Base-by-base conservation (phyloP, 371 early-diverging fungal species). In the Circinella minor region DNA sequence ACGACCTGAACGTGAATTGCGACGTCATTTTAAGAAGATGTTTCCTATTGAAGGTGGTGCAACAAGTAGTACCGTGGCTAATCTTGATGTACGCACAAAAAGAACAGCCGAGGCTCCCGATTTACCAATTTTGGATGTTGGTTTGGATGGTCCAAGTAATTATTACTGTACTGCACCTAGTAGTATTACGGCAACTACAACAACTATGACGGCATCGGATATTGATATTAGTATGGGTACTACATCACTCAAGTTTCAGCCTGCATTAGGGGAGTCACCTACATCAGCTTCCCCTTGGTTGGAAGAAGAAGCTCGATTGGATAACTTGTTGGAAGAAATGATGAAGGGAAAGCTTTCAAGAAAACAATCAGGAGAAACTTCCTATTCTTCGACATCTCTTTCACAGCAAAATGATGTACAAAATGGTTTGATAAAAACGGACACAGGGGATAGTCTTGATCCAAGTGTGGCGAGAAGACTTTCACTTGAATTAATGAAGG, bases 1-100 rank as follows among this genome's bases (percentile, higher is more conserved):
- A 61, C 92, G 92, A 61, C 88, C 93, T 1, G 96, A 94, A 57
- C 78, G 89, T 4, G 93, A 94, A 54, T 74, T 91, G 14, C 83
- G 88, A 0, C 84, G 75, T 3, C 91, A 92, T 55, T 70, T 94
- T 6, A 78, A 79, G 61, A 84, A 87, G 43, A 85, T 94, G 72
- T 92, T 95, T 73, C 86, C 87, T 72, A 8, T 71, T 75, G 15
- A 78, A 20, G 48, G 74, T 11, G 92, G 81, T 6, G 49, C 73
- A 18, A 64, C 75, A 2, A 73, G 70, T 37, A 71, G 70, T 37
- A 69, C 63, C 59, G 63, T 65, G 6, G 75, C 49, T 10, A 47
- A 55, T 59, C 46, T 84, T 4, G 80, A 81, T 43, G 59, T 76
- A 34, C 71, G 85, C n/a, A 78, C 81, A 6, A 80, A 79, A 55